These are phyloP conservation scores for Copromyces sp. DNA, from an alignment of 495 filamentous ascomycete species.

Conservation along the genomic window DNA sequence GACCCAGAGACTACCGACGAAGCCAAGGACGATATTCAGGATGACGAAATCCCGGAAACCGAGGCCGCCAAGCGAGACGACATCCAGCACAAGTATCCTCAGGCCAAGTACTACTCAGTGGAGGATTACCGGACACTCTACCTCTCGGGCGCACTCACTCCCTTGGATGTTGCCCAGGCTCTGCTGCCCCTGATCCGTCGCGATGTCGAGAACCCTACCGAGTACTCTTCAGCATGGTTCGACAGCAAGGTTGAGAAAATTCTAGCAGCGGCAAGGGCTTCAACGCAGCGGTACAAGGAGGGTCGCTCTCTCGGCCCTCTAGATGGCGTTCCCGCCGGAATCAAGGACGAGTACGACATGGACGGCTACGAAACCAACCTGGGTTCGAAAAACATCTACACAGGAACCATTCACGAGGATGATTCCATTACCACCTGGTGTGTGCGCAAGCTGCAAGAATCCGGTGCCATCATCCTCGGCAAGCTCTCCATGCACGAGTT, in stretches of 20 bases:
- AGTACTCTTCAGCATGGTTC: slow-evolving; percentile 59
- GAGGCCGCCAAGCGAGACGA: slow-evolving; percentile 6
- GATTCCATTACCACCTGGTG: slow-evolving; percentile 49
- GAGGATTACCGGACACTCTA: slow-evolving; percentile 61
- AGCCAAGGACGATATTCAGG: slow-evolving; percentile 8
- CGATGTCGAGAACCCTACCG: slow-evolving; percentile 39
- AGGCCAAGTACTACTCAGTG: slow-evolving; percentile 47
- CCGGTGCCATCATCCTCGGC: slow-evolving; percentile 65
- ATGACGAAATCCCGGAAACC: slow-evolving; percentile 4
- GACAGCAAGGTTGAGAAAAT: slow-evolving; percentile 48
- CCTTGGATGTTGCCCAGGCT: slow-evolving; percentile 51
- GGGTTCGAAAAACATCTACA: slow-evolving; percentile 39
- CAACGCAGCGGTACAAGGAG: slow-evolving; percentile 52
- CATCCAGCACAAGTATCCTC: slow-evolving; percentile 19
- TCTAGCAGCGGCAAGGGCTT: slow-evolving; percentile 53
- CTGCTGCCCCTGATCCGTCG: slow-evolving; percentile 59
- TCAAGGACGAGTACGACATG: slow-evolving; percentile 52
- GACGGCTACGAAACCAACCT: slow-evolving; percentile 58
- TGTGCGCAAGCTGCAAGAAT: slow-evolving; percentile 59
- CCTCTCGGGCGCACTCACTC: slow-evolving; percentile 53
- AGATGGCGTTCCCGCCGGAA: slow-evolving; percentile 61
- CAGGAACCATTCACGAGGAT: slow-evolving; percentile 35
- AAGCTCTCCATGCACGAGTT: slow-evolving; percentile 83
- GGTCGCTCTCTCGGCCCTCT: slow-evolving; percentile 52
- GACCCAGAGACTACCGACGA: background rate